phyloP scores from a whole-genome alignment of 352 stramenopile genomes.

The Phytophthora nicotianae region DNA sequence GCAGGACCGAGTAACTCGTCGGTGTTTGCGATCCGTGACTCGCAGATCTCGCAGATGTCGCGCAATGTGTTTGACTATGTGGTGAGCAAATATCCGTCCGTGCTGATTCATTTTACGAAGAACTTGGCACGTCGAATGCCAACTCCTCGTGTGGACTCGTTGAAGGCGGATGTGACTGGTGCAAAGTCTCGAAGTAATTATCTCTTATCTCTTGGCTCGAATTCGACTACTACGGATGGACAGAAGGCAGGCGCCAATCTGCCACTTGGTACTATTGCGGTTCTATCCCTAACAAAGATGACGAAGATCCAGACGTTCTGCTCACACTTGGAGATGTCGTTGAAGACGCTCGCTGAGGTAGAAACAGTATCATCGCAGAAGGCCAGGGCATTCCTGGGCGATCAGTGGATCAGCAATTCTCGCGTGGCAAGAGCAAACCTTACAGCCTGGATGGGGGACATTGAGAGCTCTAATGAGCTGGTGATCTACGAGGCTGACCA shows the following conservation, averaged over 20 bases:
- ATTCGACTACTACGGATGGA: slow-evolving; percentile 22
- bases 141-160: slow-evolving; percentile 42
- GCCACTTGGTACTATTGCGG: slow-evolving; percentile 72
- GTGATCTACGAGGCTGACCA: slow-evolving; percentile 85
- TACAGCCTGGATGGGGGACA: slow-evolving; percentile 79
- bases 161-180: slow-evolving; percentile 37
- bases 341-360: slow-evolving; percentile 72
- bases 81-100: slow-evolving; percentile 64
- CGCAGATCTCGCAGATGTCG: slow-evolving; percentile 88
- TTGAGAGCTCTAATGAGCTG: slow-evolving; percentile 78
- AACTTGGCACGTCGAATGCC: slow-evolving; percentile 70
- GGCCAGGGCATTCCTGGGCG: slow-evolving; percentile 61
- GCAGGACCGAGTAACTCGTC: slow-evolving; percentile 75
- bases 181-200: slow-evolving; percentile 50
- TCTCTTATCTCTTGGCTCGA: slow-evolving; percentile 63
- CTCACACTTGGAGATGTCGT: slow-evolving; percentile 54
- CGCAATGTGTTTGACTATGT: slow-evolving; percentile 88
- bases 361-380: slow-evolving; percentile 78
- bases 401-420: slow-evolving; percentile 76
- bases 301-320: slow-evolving; percentile 81
- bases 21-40: slow-evolving; percentile 87
- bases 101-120: slow-evolving; percentile 84
- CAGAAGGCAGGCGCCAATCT: slow-evolving; percentile 37
- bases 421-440: slow-evolving; percentile 71
- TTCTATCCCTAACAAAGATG: slow-evolving; percentile 80